Evolutionary conservation across 495 filamentous ascomycete genomes (phyloP).

Genomic region (Penicillium daleae): DNA sequence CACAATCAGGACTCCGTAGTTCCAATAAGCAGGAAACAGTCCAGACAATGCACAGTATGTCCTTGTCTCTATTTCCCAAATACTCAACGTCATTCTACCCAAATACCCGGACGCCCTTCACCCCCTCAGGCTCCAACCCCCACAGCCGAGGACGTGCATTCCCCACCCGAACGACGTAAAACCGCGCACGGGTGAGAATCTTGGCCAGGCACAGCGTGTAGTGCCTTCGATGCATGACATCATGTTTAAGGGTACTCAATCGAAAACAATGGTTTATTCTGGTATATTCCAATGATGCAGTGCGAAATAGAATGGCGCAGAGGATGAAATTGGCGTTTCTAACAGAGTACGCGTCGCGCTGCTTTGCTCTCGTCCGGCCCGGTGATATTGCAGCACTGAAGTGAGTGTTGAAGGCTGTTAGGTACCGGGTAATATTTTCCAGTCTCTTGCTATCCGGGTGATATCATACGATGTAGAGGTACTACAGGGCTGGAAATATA

Average conservation of each 20-base stretch:
- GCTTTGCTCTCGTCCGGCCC: too few species aligned
- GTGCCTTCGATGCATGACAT: slow-evolving; percentile 16
- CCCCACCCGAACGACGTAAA: slow-evolving; percentile 25
- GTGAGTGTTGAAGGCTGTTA: not conserved
- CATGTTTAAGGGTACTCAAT: not conserved
- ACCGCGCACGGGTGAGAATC: slow-evolving; percentile 8
- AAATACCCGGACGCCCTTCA: not conserved
- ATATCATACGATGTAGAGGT: not conserved
- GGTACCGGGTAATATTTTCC: not conserved
- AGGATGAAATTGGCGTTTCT: not conserved
- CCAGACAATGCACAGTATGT: not conserved
- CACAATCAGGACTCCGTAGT: not conserved
- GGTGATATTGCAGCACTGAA: not conserved
- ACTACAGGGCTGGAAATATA: not conserved
- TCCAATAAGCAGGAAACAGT: not conserved
- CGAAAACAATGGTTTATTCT: not conserved
- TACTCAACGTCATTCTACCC: not conserved
- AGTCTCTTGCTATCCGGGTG: not conserved
- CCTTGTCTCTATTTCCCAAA: not conserved
- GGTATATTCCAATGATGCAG: not conserved
- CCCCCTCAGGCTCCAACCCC: not conserved
- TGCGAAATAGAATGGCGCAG: not conserved
- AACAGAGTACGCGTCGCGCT: not conserved
- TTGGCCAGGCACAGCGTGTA: slow-evolving; percentile 7
- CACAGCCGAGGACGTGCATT: slow-evolving; percentile 16